Base-by-base conservation (phyloP, 257 asterid species). In the Nicotiana paniculata region DNA sequence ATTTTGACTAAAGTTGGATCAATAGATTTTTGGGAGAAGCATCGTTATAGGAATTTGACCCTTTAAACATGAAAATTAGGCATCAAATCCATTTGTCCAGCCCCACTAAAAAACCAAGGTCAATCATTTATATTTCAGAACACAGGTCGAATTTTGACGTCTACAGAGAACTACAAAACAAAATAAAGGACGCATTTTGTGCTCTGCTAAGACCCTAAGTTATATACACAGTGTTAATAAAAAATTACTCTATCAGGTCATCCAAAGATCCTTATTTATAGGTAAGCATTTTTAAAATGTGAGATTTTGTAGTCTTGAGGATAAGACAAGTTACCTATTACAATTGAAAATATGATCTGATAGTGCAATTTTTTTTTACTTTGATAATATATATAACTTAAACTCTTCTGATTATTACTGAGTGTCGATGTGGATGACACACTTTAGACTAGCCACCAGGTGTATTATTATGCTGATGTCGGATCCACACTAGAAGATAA, bases 61-160 rank as follows among this genome's bases (percentile, higher is more conserved):
- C 77, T 70, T 70, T 70, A 70, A 70, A 70, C 77, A 72, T 72
- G 13, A 72, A 46, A 48, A 12, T 12, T 72, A 21, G 61, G 79
- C 61, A 72, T 72, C 79, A 72, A 46, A 72, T 72, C 79, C 24
- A 72, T 72, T 72, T 72, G 11, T 69, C 48, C 39, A 46, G 61
- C 15, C 79, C 79, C 79, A 72, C 61, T 11, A 24, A 46, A 72
- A 21, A 43, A 46, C 28, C 39, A 24, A 72, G 61, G 79, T 72
- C 79, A 72, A 72, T 72, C 59, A 12, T 32, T 32, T 32, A 32
- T 39, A 69, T 43, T 72, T 46, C 21, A 72, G 26, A 21, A 11
- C 4, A 53, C 32, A n/a, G 12, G 12, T 21, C 11, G 6, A 70
- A 43, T 21, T 65, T 21, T 69, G 10, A 9, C 55, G n/a, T 18